phyloP scores from a whole-genome alignment of 2,329 filamentous ascomycete species.

The Orbilia oligospora region DNA sequence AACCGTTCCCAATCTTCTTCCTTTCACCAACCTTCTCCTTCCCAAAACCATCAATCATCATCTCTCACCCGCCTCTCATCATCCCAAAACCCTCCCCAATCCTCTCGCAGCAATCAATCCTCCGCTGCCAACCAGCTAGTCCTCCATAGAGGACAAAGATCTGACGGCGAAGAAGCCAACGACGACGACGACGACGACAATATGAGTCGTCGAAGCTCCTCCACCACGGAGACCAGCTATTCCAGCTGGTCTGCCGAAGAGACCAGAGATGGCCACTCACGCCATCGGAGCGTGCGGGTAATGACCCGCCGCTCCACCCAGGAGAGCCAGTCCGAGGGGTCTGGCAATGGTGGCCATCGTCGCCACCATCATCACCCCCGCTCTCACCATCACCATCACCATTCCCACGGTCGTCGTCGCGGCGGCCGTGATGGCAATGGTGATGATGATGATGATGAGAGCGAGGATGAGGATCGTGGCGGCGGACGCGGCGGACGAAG shows the following conservation, averaged over 20 bases:
- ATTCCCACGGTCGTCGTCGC: background rate
- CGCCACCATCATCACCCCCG: background rate
- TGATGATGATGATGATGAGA: background rate
- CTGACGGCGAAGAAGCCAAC: too few relatives aligned
- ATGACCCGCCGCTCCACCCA: background rate
- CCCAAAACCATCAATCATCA: background rate
- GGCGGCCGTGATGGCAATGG: background rate
- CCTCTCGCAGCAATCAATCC: too few relatives aligned
- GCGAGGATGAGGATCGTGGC: background rate
- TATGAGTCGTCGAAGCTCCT: background rate
- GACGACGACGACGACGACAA: background rate
- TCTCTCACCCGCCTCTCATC: background rate
- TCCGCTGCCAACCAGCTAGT: too few relatives aligned
- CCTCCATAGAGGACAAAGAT: too few relatives aligned
- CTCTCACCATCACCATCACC: background rate
- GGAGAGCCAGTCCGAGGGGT: too few relatives aligned
- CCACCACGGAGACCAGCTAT: too few relatives aligned
- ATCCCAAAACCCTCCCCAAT: background rate
- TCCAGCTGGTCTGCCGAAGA: background rate
- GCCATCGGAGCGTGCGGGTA: background rate
- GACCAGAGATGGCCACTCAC: background rate
- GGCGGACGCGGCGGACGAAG: too few relatives aligned
- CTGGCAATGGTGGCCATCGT: background rate
- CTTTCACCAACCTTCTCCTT: background rate
- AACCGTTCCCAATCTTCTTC: background rate